A percentile compares a stretch with the other conserved stretches of the same genome.
Conservation (phyloP, 2,329 filamentous ascomycete species). For the Botryotinia convoluta region DNA sequence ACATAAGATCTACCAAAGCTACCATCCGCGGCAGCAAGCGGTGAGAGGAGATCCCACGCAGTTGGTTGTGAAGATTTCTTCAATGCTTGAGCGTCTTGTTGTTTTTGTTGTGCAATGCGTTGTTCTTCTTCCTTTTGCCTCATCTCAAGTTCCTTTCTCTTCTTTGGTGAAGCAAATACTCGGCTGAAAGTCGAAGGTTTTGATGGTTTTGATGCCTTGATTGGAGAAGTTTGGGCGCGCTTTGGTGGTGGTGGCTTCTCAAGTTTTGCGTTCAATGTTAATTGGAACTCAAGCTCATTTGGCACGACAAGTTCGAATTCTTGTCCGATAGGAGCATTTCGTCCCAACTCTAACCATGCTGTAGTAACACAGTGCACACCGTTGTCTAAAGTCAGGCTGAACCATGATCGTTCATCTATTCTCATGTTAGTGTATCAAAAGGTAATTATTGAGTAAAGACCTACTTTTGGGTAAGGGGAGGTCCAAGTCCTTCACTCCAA, state of each 20-base stretch:
- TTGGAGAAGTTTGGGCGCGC: slow-evolving; percentile 53
- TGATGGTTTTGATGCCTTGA: slow-evolving; percentile 60
- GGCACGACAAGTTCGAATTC: slow-evolving; percentile 97
- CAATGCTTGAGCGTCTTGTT: slow-evolving; percentile 63
- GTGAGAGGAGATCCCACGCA: slow-evolving; percentile 82
- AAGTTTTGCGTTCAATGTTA: slow-evolving; percentile 93
- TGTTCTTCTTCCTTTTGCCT: slow-evolving; percentile 81
- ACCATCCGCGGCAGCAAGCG: slow-evolving; percentile 83
- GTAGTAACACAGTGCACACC: slow-evolving; percentile 97
- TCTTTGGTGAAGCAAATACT: slow-evolving; percentile 91
- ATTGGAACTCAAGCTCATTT: slow-evolving; percentile 97
- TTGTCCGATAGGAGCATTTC: slow-evolving; percentile 91
- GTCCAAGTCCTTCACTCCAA: slow-evolving; percentile 94
- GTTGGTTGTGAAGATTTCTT: slow-evolving; percentile 63
- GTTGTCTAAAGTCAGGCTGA: slow-evolving; percentile 96
- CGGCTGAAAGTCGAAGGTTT: slow-evolving; percentile 90
- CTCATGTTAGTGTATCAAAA: slow-evolving; percentile 31
- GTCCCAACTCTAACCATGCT: slow-evolving; percentile 87
- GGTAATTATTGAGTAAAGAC: not conserved
- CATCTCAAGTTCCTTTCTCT: slow-evolving; percentile 90
- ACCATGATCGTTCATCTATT: slow-evolving; percentile 83
- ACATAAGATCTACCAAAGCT: slow-evolving; percentile 94
- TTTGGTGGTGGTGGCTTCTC: slow-evolving; percentile 68
- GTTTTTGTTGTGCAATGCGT: slow-evolving; percentile 58
- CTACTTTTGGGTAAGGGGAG: slow-evolving; percentile 84